A percentile compares a stretch with the other conserved stretches of the same genome.
Conservation (phyloP, 306 rosid species). For the Trifolium fragiferum region DNA sequence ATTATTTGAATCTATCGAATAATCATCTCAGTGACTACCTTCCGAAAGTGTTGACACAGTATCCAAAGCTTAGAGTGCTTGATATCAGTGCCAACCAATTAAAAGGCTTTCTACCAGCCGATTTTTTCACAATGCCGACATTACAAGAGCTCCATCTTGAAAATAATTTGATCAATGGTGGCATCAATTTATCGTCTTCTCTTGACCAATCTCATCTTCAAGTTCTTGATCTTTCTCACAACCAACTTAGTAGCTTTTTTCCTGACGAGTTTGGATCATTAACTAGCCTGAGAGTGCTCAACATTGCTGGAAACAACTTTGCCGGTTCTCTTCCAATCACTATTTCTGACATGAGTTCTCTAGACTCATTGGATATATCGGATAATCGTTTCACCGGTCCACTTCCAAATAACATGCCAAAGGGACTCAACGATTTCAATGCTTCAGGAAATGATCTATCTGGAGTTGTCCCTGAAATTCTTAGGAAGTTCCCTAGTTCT, state of each 20-base stretch:
- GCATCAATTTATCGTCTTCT: slow-evolving; percentile 63
- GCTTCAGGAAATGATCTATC: slow-evolving; percentile 87
- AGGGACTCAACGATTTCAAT: slow-evolving; percentile 64
- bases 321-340: slow-evolving; percentile 93
- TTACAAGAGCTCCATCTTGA: slow-evolving; percentile 85
- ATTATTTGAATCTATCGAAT: slow-evolving; percentile 75
- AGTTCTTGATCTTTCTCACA: slow-evolving; percentile 84
- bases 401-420: slow-evolving; percentile 72
- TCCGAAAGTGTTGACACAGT: slow-evolving; percentile 68
- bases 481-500: slow-evolving; percentile 77
- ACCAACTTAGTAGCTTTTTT: slow-evolving; percentile 78
- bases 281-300: slow-evolving; percentile 63
- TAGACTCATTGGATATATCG: slow-evolving; percentile 72
- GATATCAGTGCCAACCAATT: slow-evolving; percentile 88
- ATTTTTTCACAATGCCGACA: slow-evolving; percentile 68
- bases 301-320: slow-evolving; percentile 84
- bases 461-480: slow-evolving; percentile 79
- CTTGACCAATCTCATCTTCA: slow-evolving; percentile 66
- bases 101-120: slow-evolving; percentile 63
- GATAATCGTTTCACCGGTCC: slow-evolving; percentile 88
- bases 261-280: slow-evolving; percentile 78
- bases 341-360: slow-evolving; percentile 62
- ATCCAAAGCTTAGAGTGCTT: slow-evolving; percentile 84
- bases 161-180: slow-evolving; percentile 70
- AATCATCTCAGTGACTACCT: slow-evolving; percentile 70